Percentiles rank a stretch among this genome's conserved stretches.
These are phyloP conservation scores for Theobroma cacao DNA, from an alignment of 345 rosid species.

Conservation along the genomic window DNA sequence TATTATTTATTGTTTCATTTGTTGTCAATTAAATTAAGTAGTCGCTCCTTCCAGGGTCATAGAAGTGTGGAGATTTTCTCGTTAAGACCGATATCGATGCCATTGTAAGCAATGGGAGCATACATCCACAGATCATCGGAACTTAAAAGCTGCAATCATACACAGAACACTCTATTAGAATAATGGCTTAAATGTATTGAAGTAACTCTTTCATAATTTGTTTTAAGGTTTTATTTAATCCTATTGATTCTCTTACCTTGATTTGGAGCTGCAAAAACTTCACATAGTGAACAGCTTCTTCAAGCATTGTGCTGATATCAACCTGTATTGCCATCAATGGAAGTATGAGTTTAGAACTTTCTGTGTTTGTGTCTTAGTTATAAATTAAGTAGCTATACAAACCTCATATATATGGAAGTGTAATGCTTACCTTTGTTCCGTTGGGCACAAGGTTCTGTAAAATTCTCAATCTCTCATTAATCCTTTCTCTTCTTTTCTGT, in stretches of 20 bases:
- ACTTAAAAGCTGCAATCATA: constrained; percentile 68
- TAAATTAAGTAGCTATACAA: neutral
- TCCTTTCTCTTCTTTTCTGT: constrained; percentile 90
- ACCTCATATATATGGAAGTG: neutral
- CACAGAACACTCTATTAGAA: neutral
- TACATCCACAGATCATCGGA: constrained; percentile 98
- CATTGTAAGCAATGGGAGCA: constrained; percentile 92
- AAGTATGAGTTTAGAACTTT: neutral
- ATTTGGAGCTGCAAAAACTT: constrained; percentile 90
- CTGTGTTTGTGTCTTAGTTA: neutral
- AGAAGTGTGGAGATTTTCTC: constrained; percentile 49
- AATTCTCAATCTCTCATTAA: constrained; percentile 71
- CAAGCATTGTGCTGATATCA: constrained; percentile 93
- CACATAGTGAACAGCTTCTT: constrained; percentile 89
- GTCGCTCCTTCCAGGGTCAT: constrained; percentile 6
- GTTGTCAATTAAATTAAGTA: neutral
- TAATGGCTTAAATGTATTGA: neutral
- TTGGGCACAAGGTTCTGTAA: constrained; percentile 88
- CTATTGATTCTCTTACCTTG: constrained; percentile 42
- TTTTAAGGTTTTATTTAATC: neutral
- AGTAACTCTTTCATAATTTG: neutral
- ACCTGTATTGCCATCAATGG: constrained; percentile 28
- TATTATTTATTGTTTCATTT: neutral
- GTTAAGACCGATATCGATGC: constrained; percentile 74
- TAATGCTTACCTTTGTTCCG: constrained; percentile 64